Percentiles rank a stretch among this genome's conserved stretches.
Evolutionary conservation across 495 filamentous ascomycete genomes (phyloP).

Genomic region (Margaritispora aquatica): DNA sequence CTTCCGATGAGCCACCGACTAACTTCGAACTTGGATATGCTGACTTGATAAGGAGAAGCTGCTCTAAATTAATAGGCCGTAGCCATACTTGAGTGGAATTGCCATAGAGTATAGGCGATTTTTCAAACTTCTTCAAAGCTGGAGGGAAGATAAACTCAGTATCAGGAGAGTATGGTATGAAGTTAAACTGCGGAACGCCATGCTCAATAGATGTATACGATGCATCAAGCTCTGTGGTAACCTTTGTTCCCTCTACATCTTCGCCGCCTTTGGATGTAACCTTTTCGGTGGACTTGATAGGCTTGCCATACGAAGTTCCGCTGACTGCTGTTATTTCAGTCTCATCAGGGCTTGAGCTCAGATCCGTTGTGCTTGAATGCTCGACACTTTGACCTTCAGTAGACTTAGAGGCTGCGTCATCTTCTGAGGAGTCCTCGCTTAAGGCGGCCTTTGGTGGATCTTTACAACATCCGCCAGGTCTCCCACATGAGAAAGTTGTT

Average conservation of each 20-base stretch:
- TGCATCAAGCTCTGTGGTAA: slow-evolving; percentile 11
- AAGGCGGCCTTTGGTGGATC: slow-evolving; percentile 22
- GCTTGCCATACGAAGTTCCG: slow-evolving; percentile 24
- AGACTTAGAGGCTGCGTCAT: slow-evolving; percentile 1
- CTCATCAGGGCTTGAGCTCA: slow-evolving; percentile 8
- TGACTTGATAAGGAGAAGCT: slow-evolving; percentile 32
- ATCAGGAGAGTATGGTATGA: slow-evolving; percentile 28
- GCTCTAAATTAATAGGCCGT: slow-evolving; percentile 30
- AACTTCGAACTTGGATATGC: slow-evolving; percentile 33
- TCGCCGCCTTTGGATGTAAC: not conserved
- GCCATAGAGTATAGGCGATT: slow-evolving; percentile 29
- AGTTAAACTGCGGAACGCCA: slow-evolving; percentile 26
- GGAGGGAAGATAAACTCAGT: slow-evolving; percentile 34
- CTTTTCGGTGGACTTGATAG: slow-evolving; percentile 26
- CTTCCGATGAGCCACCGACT: slow-evolving; percentile 32
- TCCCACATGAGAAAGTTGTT: slow-evolving; percentile 25
- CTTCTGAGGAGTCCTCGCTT: not conserved
- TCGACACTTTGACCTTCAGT: slow-evolving; percentile 3
- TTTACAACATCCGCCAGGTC: slow-evolving; percentile 34
- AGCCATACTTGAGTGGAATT: slow-evolving; percentile 35
- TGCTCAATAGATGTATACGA: slow-evolving; percentile 3
- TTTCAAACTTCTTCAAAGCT: slow-evolving; percentile 26
- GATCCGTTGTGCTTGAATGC: not conserved
- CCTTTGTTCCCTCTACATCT: slow-evolving; percentile 11
- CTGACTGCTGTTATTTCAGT: slow-evolving; percentile 11